phyloP scores from a whole-genome alignment of 139 green algal species.

The Auxenochlorella pyrenoidosa region DNA sequence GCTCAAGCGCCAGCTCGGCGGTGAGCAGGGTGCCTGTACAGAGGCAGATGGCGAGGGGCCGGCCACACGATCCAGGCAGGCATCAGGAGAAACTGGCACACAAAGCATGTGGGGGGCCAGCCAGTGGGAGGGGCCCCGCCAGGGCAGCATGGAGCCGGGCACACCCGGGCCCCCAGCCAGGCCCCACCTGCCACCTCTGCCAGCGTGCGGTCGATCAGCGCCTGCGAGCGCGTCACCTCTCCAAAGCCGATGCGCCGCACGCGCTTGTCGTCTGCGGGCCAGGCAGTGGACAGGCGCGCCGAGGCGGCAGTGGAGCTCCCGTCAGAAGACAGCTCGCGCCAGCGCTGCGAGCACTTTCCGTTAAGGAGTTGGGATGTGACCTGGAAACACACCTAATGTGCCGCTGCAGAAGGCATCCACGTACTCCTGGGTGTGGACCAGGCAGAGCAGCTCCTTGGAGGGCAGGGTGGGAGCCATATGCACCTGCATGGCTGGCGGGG shows the following conservation, averaged over 20 bases:
- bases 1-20: slow-evolving; percentile 80
- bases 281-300: not conserved
- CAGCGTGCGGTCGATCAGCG: slow-evolving; percentile 59
- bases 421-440: slow-evolving; percentile 71
- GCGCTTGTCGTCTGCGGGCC: slow-evolving; percentile 35
- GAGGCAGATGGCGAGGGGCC: not conserved
- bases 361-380: no score
- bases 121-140: no score
- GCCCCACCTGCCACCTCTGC: slow-evolving; percentile 56
- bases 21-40: slow-evolving; percentile 87
- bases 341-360: no score
- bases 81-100: no score
- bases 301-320: no score
- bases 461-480: slow-evolving; percentile 34
- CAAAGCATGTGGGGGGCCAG: no score
- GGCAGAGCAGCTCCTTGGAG: slow-evolving; percentile 19
- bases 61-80: no score
- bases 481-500: not conserved
- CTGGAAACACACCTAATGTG: not conserved
- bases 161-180: no score
- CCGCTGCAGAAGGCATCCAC: slow-evolving; percentile 54
- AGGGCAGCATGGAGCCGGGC: no score
- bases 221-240: slow-evolving; percentile 27
- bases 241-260: slow-evolving; percentile 73
- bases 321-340: no score